Evolutionary conservation across 129 eudicot genomes (phyloP), one percentile per base, ranked within the genome.

Genomic region (Lonicera japonica): DNA sequence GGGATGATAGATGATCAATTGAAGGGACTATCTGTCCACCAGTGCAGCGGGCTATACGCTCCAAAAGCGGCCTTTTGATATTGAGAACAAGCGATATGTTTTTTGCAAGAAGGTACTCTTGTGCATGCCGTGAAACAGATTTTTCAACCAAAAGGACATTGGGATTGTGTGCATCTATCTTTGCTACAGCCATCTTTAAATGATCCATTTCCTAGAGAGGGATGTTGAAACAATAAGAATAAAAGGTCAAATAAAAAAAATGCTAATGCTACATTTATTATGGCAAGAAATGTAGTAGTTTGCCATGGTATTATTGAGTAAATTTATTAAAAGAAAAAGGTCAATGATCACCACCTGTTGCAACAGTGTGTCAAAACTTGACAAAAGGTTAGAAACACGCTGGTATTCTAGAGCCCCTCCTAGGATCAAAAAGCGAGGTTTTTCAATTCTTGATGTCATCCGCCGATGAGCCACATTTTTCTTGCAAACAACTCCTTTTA

Each of bases 391-490:
- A 56, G 99, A 80, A 67, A 94, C 92, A 69, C 99, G 84, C 77
- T 94, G 99, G 69, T 94, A 94, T 66, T 94, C 99, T 12, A 94
- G 89, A 76, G 99, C 99, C 58, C 99, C 99, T 38, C 95, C 95
- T 58, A 94, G 99, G 47, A 94, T 83, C 73, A 94, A 65, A 57
- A 85, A 67, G 38, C 95, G 92, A 43, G 99, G 81, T 64, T 83
- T 88, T 70, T 88, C 99, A 56, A 85, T 67, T 69, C 75, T 94
- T 56, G 96, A 80, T 50, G 89, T 61, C 99, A 94, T 94, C 64
- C 95, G 70, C 60, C 96, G 84, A 73, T 94, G 95, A 74, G 96
- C 99, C 75, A 94, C 96, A 65, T 94, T 94, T 75, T 94, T 94
- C 85, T 94, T 94, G 71, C 95, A 94, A 66, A 88, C 99, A 76